These are phyloP conservation scores for Pseudisothecium myosuroides DNA, from an alignment of 225 moss, liverwort and hornwort species.

Conservation along the genomic window DNA sequence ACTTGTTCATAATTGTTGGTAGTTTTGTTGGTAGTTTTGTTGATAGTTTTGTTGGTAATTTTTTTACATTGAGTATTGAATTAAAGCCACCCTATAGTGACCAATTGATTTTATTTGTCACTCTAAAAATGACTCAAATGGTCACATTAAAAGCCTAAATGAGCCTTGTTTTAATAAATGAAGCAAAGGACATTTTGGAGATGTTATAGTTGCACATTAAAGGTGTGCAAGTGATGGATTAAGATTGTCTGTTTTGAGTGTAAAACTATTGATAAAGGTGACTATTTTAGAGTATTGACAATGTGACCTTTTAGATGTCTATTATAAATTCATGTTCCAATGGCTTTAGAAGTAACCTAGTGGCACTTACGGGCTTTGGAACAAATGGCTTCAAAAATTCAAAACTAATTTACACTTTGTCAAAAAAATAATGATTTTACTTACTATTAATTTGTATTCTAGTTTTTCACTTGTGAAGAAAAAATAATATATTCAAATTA, in stretches of 20 bases:
- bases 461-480: too few species aligned
- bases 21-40: not conserved
- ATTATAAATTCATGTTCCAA: accelerated
- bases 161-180: not conserved
- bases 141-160: not conserved
- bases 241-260: too few species aligned
- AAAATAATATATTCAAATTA: too few species aligned
- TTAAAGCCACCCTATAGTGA: not conserved
- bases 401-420: not conserved
- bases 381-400: not conserved
- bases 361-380: not conserved
- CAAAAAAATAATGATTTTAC: too few species aligned
- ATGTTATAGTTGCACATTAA: not conserved
- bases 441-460: too few species aligned
- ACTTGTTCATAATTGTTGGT: not conserved
- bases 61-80: not conserved
- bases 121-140: not conserved
- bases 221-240: too few species aligned
- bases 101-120: not conserved
- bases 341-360: not conserved
- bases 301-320: not conserved
- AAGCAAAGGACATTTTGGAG: not conserved
- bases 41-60: not conserved
- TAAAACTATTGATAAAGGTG: too few species aligned
- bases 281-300: not conserved